A percentile compares a stretch with the other conserved stretches of the same genome.
Conservation (phyloP, 164 flowering plant genomes). For the Aristolochia californica region DNA sequence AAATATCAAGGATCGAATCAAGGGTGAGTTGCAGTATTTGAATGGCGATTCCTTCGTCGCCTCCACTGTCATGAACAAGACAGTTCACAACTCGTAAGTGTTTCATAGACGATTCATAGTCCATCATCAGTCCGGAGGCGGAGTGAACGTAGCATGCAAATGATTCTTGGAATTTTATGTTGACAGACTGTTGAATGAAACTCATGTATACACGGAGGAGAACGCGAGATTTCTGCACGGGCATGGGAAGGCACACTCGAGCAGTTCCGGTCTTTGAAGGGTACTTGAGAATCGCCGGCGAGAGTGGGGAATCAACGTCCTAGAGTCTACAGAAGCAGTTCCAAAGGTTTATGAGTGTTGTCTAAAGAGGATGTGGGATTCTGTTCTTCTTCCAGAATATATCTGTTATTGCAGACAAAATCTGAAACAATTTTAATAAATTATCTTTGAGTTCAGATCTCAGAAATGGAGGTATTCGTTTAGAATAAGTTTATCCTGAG, state of each 20-base stretch:
- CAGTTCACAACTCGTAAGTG: conserved; percentile 48
- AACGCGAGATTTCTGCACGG: conserved; percentile 71
- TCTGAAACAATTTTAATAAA: too few species aligned
- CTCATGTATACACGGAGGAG: conserved; percentile 78
- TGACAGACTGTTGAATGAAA: conserved; percentile 67
- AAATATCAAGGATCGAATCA: conserved; percentile 51
- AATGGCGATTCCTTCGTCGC: conserved; percentile 55
- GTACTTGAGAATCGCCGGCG: not conserved
- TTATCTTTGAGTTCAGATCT: too few species aligned
- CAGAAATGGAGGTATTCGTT: too few species aligned
- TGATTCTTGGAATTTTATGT: not conserved
- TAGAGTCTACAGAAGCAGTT: too few species aligned
- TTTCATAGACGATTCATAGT: not conserved
- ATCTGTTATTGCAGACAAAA: too few species aligned
- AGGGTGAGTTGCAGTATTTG: conserved; percentile 52
- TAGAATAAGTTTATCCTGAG: too few species aligned
- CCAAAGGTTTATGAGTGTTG: too few species aligned
- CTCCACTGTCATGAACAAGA: conserved; percentile 61
- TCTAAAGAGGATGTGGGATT: too few species aligned
- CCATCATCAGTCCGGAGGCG: too few species aligned
- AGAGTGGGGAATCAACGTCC: conserved; percentile 1
- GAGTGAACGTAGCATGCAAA: too few species aligned
- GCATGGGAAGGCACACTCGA: conserved; percentile 42
- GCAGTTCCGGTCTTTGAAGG: too few species aligned
- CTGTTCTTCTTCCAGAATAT: too few species aligned